phyloP scores from a whole-genome alignment of 1,284 basidiomycete genomes.

The Earliella scabrosa region DNA sequence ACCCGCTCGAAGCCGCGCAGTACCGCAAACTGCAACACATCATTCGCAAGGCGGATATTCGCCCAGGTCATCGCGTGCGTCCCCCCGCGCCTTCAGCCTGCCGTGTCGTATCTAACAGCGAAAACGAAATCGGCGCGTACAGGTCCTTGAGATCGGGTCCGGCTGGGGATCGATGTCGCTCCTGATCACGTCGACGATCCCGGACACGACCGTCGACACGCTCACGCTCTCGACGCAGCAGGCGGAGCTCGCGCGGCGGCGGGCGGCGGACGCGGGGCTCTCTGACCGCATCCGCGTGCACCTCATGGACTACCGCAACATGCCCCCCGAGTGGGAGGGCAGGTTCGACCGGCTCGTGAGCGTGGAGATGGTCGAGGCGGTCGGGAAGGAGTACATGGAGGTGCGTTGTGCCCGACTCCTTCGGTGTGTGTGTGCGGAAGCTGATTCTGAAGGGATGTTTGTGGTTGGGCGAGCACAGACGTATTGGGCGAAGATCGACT shows the following conservation, averaged over 20 bases:
- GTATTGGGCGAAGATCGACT: slow-evolving; percentile 73
- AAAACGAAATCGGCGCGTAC: too few relatives aligned
- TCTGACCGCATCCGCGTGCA: slow-evolving; percentile 67
- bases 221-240: slow-evolving; percentile 79
- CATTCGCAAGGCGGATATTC: slow-evolving; percentile 55
- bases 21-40: slow-evolving; percentile 65
- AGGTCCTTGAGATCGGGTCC: slow-evolving; percentile 75
- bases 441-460: neutral
- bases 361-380: slow-evolving; percentile 84
- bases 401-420: too few relatives aligned
- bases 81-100: neutral
- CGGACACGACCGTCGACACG: slow-evolving; percentile 71
- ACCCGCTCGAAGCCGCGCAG: slow-evolving; percentile 71
- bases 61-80: slow-evolving; percentile 60
- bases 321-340: slow-evolving; percentile 67
- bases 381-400: slow-evolving; percentile 70
- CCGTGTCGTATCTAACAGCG: neutral
- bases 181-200: slow-evolving; percentile 54
- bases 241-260: slow-evolving; percentile 62
- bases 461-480: slow-evolving; percentile 17
- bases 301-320: slow-evolving; percentile 75
- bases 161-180: slow-evolving; percentile 85
- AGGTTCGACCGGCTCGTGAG: slow-evolving; percentile 75
- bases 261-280: slow-evolving; percentile 47
- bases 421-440: neutral